Percentiles rank a stretch among this genome's conserved stretches.
These are phyloP conservation scores for Diaporthe sp. DNA, from an alignment of 2,329 filamentous ascomycete species.

Conservation along the genomic window DNA sequence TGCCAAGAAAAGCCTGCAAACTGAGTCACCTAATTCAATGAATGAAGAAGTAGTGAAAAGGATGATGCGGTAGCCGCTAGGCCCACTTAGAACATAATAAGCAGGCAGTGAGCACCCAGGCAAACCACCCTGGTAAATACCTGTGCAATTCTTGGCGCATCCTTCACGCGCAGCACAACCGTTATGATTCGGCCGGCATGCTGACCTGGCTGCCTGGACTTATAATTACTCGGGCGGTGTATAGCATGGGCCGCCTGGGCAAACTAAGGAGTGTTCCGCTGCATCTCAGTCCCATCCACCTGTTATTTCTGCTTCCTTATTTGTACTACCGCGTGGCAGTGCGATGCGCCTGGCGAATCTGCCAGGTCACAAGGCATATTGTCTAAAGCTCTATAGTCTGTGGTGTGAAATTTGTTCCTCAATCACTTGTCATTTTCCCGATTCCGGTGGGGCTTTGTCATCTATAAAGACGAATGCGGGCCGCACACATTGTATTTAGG, in stretches of 20 bases:
- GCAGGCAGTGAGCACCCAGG: background rate
- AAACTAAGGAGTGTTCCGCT: constrained; percentile 1
- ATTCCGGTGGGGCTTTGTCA: background rate
- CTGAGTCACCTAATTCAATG: background rate
- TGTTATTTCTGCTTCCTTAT: background rate
- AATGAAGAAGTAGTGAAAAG: background rate
- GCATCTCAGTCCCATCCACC: background rate
- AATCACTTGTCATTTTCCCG: background rate
- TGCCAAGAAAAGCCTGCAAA: background rate
- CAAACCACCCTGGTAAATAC: background rate
- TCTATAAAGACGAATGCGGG: constrained; percentile 8
- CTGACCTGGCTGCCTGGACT: background rate
- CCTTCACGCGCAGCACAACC: constrained; percentile 11
- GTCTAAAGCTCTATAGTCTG: background rate
- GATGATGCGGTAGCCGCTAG: background rate
- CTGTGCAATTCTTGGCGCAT: constrained; percentile 16
- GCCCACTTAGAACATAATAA: background rate
- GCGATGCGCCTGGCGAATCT: background rate
- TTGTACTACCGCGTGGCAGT: background rate
- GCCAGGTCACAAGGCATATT: background rate
- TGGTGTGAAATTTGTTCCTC: background rate
- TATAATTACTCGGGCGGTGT: constrained; percentile 5
- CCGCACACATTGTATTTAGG: background rate
- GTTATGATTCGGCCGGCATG: constrained; percentile 13
- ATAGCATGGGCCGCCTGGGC: background rate